Evolutionary conservation across 164 flowering plant genomes (phyloP).

Genomic region (Vitis labrusca): DNA sequence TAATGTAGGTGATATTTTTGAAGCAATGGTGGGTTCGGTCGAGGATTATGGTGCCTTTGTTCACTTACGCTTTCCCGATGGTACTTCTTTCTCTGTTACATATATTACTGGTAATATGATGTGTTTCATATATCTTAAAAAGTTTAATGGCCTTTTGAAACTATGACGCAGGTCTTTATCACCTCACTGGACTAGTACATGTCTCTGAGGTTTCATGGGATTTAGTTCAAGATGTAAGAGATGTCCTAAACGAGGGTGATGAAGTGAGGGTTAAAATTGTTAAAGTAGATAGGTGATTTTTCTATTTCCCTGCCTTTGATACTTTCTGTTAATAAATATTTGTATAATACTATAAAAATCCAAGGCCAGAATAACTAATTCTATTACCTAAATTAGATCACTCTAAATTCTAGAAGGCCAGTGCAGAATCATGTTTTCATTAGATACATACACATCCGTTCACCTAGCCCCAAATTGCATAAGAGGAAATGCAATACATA

Average conservation of each 20-base stretch:
- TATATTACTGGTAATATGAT: background rate
- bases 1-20: slow-evolving; percentile 66
- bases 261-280: slow-evolving; percentile 71
- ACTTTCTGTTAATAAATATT: background rate
- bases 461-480: no score
- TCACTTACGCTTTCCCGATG: slow-evolving; percentile 82
- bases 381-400: background rate
- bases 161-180: slow-evolving; percentile 60
- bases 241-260: slow-evolving; percentile 73
- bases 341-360: background rate
- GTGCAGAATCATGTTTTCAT: background rate
- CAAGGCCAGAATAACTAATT: background rate
- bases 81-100: slow-evolving; percentile 30
- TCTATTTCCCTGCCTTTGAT: background rate
- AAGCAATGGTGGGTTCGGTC: slow-evolving; percentile 68
- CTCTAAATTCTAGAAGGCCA: background rate
- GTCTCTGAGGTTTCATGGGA: slow-evolving; percentile 97
- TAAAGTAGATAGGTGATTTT: slow-evolving; percentile 63
- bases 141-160: slow-evolving; percentile 8
- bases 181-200: slow-evolving; percentile 90
- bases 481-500: no score
- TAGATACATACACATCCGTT: no score
- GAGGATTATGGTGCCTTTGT: slow-evolving; percentile 94
- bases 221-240: slow-evolving; percentile 83
- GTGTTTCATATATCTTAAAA: background rate